Evolutionary conservation across 2,329 filamentous ascomycete genomes (phyloP), one percentile per base, ranked within the genome.

Genomic region (Xylariaceae sp.): DNA sequence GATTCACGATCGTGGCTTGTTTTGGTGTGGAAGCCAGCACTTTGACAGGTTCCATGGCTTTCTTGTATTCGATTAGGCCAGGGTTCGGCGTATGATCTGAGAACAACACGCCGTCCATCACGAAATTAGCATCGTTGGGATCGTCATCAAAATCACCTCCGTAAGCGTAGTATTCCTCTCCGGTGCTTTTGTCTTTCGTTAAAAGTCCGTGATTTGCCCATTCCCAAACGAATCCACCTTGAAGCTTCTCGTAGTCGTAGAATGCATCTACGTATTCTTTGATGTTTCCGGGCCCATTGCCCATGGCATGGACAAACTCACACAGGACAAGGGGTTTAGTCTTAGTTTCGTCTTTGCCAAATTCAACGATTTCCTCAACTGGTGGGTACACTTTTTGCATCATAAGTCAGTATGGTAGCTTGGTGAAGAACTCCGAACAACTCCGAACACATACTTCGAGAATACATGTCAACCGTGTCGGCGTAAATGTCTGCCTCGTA

Each of bases 181-280:
- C 69, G 11, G 64, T 64, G 14, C 69, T 62, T 14, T 64, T 58
- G 19, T 69, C 70, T 36, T 67, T 71, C 22, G 68, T 70, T 10
- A 78, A 60, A 63, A 80, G 56, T 53, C 75, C 58, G 48, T 81
- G 77, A 57, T 80, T 81, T 0, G 74, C 74, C 78, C 78, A 82
- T 56, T 81, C 78, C 78, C 78, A 82, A n/a, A 81, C 73, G 46
- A 77, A 80, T 0, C 82, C 83, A 11, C 83, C 82, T 63, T 85
- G 82, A 0, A 86, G 71, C 2, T 72, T 69, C 1, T 74, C 74
- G 51, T 85, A 72, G 40, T 72, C 70, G 58, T 80, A 78, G 63
- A 86, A 87, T 0, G 75, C 71, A 22, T 83, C 76, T 44, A 83
- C 69, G 54, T 87, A 87, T 56, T 86, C 83, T 58, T 82, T 77